Percentiles rank a stretch among this genome's conserved stretches.
These are phyloP conservation scores for Botrytis cinerea DNA, from an alignment of 2,329 filamentous ascomycete genomes.

Conservation along the genomic window DNA sequence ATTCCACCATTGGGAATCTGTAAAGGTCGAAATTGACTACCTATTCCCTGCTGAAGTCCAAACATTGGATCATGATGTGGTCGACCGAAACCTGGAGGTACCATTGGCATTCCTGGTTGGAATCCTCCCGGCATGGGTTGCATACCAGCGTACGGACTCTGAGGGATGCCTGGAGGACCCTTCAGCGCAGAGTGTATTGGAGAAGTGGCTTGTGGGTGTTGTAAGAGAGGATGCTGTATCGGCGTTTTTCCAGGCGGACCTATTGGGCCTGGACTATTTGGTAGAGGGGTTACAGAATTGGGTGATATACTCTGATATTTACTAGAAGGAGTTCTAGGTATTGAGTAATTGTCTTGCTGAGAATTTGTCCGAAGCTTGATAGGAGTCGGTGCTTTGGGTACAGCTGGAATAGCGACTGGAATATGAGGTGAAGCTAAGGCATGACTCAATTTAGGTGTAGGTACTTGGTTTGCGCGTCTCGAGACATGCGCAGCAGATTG, in stretches of 20 bases:
- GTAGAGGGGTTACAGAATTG: constrained; percentile 62
- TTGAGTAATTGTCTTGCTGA: constrained; percentile 72
- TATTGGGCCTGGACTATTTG: constrained; percentile 65
- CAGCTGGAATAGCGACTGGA: constrained; percentile 73
- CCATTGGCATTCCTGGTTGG: constrained; percentile 48
- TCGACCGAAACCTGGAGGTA: constrained; percentile 48
- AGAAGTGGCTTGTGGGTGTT: constrained; percentile 64
- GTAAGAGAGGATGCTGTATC: constrained; percentile 52
- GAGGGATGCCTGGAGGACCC: constrained; percentile 56
- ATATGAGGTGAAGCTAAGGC: constrained; percentile 77
- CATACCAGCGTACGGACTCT: constrained; percentile 49
- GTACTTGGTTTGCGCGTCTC: constrained; percentile 48
- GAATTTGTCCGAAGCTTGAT: constrained; percentile 68
- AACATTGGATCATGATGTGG: constrained; percentile 54
- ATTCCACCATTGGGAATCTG: constrained; percentile 50
- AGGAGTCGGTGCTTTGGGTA: constrained; percentile 81
- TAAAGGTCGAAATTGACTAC: constrained; percentile 57
- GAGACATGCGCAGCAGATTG: constrained; percentile 47
- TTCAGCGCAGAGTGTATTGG: constrained; percentile 60
- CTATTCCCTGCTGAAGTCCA: constrained; percentile 55
- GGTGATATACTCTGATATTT: constrained; percentile 61
- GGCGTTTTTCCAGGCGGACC: constrained; percentile 61
- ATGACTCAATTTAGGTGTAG: constrained; percentile 56
- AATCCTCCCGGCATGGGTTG: constrained; percentile 60
- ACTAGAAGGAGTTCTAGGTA: constrained; percentile 63